Base-by-base conservation (phyloP, 1,139 yeast species). In the Geotrichum phurueaensis region DNA sequence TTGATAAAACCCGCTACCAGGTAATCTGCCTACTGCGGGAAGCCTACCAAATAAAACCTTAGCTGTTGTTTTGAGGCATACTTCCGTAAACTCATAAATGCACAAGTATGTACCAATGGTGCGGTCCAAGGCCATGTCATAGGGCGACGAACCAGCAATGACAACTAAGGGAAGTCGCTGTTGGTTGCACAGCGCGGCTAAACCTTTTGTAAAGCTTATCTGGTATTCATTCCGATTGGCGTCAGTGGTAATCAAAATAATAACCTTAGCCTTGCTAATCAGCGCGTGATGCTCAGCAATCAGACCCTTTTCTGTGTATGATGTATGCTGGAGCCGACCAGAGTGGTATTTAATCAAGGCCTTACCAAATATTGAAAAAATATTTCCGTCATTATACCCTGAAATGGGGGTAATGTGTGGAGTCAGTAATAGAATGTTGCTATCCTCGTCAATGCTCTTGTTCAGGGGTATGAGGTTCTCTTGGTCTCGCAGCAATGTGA, bases 221-320 rank as follows among this genome's bases (percentile, higher is more conserved):
- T 84, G 88, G 68, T 83, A 84, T 82, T 84, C 81, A 69, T 84
- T 84, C 65, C 87, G 74, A 36, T 82, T 75, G 7, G 87, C 87
- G 67, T 84, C 88, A 3, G 87, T 82, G 6, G 87, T 83, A 51
- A 84, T 74, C 6, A 84, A 79, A 52, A 84, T 80, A 10, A 84
- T 84, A 2, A 82, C 81, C 62, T 82, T 81, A 10, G 86, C 78
- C 56, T 79, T 76, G 60, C 82, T 84, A 52, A 84, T 81, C 58
- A 84, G 74, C 43, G 78, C 74, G 66, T 85, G 89, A 66, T 84
- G 88, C 56, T 83, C 72, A 13, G 79, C 75, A 15, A 86, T 82
- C 49, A 85, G 75, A 0, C 89, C 89, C 66, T 84, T 84, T 22
- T 87, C 87, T 0, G 88, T 84, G 66, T 85, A 85, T 0, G 85